Evolutionary conservation across 768 basidiomycete species (phyloP), one percentile per base, ranked within the genome.

Genomic region (Amanita molliuscula): DNA sequence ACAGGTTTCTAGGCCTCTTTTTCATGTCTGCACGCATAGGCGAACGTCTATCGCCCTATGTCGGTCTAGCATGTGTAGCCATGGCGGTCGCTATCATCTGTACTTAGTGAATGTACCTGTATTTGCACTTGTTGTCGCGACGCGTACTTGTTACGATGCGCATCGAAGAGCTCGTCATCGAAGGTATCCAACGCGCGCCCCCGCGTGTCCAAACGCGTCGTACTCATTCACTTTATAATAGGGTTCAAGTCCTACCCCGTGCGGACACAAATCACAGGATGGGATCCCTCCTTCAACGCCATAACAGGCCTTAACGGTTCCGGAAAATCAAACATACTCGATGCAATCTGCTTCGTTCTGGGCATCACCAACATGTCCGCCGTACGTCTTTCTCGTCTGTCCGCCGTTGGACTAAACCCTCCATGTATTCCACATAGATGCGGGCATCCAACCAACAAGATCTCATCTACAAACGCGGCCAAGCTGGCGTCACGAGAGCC

Each of bases 161-260:
- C 56, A 93, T 96, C 56, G 90, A 95, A 62, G 95, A 98, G 61
- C 81, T 98, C 23, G 85, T 98, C 51, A 77, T 98, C 47, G 95
- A 98, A 66, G 92, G 90, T 79, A 58, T 29, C 64, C 51, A 25
- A 37, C 21, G 13, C 26, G 23, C 23, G 23, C 33, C 13, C 9
- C 4, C 6, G 10, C 25, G 37, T 23, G n/a, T 9, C 36, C 41
- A 16, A 10, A 37, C 35, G 34, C 21, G 18, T 42, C 9, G 35
- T 26, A 18, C 13, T 48, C 11, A 42, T 33, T 15, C 52, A 29
- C 47, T 34, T 36, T 2, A 28, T 18, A 40, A 8, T 56, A 90
- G 93, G 95, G 42, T 99, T 98, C 76, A 98, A 99, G 65, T 95
- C 92, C 1, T 97, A 98, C 63, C 94, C 95, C 8, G 92, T 94